A percentile compares a stretch with the other conserved stretches of the same genome.
phyloP scores from a whole-genome alignment of 768 basidiomycete genomes.

The Boletus patriciae region DNA sequence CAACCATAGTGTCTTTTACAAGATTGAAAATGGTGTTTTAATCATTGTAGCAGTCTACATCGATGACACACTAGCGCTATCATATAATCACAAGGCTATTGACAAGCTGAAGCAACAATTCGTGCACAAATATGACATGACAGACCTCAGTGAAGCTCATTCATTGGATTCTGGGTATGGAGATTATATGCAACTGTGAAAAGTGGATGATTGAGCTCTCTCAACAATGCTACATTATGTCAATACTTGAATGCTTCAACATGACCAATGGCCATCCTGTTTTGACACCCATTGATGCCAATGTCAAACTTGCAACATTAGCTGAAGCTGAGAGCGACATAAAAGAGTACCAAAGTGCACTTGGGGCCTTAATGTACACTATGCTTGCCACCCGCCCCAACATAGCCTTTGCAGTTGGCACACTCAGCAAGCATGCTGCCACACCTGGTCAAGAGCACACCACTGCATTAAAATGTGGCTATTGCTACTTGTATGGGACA shows the following conservation, averaged over 20 bases:
- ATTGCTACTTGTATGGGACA: not conserved
- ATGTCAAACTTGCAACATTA: not conserved
- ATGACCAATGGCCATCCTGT: not conserved
- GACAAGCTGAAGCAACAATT: too few relatives aligned
- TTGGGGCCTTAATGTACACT: not conserved
- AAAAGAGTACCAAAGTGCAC: not conserved
- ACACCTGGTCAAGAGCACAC: not conserved
- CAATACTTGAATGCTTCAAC: not conserved
- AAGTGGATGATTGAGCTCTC: not conserved
- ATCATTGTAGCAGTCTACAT: not conserved
- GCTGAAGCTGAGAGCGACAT: not conserved
- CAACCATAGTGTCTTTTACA: not conserved
- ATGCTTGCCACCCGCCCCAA: not conserved
- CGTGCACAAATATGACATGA: not conserved
- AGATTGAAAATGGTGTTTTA: not conserved
- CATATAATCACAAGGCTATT: too few relatives aligned
- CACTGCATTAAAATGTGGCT: not conserved
- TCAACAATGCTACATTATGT: not conserved
- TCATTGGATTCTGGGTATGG: not conserved
- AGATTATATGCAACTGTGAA: not conserved
- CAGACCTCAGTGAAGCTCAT: not conserved
- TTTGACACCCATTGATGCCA: not conserved
- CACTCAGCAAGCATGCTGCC: not conserved
- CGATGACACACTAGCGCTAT: not conserved
- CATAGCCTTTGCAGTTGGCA: not conserved